Percentiles rank a stretch among this genome's conserved stretches.
phyloP scores from a whole-genome alignment of 805 yeast species.

The Sugiyamaella smithiae region DNA sequence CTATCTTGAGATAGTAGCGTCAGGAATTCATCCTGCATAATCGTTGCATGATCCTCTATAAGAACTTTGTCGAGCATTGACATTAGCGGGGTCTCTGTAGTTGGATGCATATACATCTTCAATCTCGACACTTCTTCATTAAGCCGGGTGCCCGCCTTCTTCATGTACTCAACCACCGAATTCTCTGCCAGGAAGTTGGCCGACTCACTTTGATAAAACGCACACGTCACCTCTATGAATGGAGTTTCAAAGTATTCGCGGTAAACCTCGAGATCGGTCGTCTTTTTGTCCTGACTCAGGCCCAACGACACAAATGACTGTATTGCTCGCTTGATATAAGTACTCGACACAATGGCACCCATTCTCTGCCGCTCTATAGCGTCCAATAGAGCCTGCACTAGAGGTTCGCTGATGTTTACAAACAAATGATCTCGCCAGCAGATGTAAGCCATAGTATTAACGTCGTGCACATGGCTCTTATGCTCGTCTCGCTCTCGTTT shows the following conservation, averaged over 20 bases:
- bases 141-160: conserved; percentile 77
- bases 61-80: conserved; percentile 73
- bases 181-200: conserved; percentile 61
- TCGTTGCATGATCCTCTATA: conserved; percentile 73
- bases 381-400: conserved; percentile 69
- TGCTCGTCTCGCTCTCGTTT: conserved; percentile 94
- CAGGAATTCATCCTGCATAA: conserved; percentile 73
- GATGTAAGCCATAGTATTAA: conserved; percentile 79
- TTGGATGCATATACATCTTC: conserved; percentile 77
- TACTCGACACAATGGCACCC: conserved; percentile 68
- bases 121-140: conserved; percentile 80
- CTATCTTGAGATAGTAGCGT: conserved; percentile 70
- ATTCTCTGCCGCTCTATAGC: conserved; percentile 77
- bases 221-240: conserved; percentile 57
- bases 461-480: conserved; percentile 83
- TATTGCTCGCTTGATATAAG: conserved; percentile 67
- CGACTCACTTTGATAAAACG: conserved; percentile 68
- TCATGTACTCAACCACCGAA: conserved; percentile 87
- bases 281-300: conserved; percentile 86
- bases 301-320: conserved; percentile 87
- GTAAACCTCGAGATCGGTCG: conserved; percentile 78
- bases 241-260: conserved; percentile 72
- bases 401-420: conserved; percentile 53
- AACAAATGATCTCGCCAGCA: conserved; percentile 88
- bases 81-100: conserved; percentile 73